Base-by-base conservation (phyloP, 2,329 filamentous ascomycete genomes). In the Xylariaceae sp. region DNA sequence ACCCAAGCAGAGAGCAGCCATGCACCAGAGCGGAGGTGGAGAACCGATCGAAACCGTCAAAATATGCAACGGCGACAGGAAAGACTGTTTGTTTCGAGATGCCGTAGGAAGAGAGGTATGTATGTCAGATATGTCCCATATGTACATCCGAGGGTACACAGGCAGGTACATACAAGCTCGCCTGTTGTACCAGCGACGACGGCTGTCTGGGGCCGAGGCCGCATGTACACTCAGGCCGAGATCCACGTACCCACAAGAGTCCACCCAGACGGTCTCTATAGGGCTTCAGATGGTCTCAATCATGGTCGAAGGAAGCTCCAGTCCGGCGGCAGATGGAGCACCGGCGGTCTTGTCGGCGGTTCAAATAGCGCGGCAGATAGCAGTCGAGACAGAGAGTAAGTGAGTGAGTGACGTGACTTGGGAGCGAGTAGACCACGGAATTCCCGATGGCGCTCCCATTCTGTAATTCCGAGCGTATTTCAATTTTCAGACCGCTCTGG, bases 11-110 rank as follows among this genome's bases (percentile, higher is more conserved):
- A 50, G 48, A 26, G 44, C 16, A 34, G 37, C 27, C 28, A 29
- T 3, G 48, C 34, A 44, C 51, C 58, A 59, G 21, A 52, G 46
- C 55, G 52, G 54, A 57, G 59, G 55, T 24, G 50, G 53, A 47
- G 50, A 46, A 55, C 53, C 46, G 47, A 48, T 46, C 41, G 32
- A 39, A 48, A 35, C 43, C 46, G 44, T 47, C 43, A 17, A 42
- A 34, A 48, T 44, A 48, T 46, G 31, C 38, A 48, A 48, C 43
- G 38, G 47, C 47, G 35, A 43, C 40, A 29, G 27, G 49, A 7
- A 11, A 24, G 21, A 11, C 11, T 24, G 11, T 11, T 24, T 11
- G 21, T 24, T n/a, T n/a, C n/a, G n/a, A n/a, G n/a, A n/a, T n/a
- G n/a, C n/a, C n/a, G n/a, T n/a, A n/a, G n/a, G n/a, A n/a, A n/a